phyloP scores from a whole-genome alignment of 2,329 filamentous ascomycete genomes.

The Oidium heveae region DNA sequence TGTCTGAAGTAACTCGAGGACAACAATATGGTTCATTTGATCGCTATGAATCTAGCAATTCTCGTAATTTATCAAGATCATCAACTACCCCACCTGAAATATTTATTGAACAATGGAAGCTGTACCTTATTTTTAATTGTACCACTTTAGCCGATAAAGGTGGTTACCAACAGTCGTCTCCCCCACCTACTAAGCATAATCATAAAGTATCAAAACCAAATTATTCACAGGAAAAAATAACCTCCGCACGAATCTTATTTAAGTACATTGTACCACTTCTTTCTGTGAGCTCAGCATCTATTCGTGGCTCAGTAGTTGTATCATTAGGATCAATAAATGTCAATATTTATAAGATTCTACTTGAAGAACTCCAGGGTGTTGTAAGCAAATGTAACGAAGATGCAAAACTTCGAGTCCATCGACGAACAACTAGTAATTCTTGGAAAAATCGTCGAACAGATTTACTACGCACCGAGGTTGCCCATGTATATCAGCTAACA shows the following conservation, averaged over 20 bases:
- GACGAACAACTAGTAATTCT: constrained; percentile 61
- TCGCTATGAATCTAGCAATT: constrained; percentile 26
- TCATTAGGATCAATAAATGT: constrained; percentile 88
- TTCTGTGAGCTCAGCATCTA: constrained; percentile 51
- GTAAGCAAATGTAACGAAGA: constrained; percentile 74
- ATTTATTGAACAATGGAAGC: constrained; percentile 89
- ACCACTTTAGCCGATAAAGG: constrained; percentile 77
- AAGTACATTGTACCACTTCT: constrained; percentile 75
- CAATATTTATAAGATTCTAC: constrained; percentile 70
- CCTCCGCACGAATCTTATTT: constrained; percentile 72
- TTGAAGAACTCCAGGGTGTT: constrained; percentile 73
- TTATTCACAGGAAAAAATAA: constrained; percentile 49
- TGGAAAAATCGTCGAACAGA: constrained; percentile 66
- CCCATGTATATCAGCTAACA: constrained; percentile 84
- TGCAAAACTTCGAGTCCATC: constrained; percentile 64
- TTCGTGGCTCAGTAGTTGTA: constrained; percentile 72
- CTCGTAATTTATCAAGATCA: constrained; percentile 20
- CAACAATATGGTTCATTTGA: constrained; percentile 30
- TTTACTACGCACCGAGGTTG: constrained; percentile 73
- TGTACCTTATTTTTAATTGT: constrained; percentile 92
- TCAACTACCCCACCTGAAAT: constrained; percentile 59
- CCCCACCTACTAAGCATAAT: constrained; percentile 42
- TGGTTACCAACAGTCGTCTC: constrained; percentile 29
- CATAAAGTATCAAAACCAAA: constrained; percentile 57
- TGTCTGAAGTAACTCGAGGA: constrained; percentile 50